phyloP scores from a whole-genome alignment of 1,139 yeast species.

The Meyerozyma sp. region DNA sequence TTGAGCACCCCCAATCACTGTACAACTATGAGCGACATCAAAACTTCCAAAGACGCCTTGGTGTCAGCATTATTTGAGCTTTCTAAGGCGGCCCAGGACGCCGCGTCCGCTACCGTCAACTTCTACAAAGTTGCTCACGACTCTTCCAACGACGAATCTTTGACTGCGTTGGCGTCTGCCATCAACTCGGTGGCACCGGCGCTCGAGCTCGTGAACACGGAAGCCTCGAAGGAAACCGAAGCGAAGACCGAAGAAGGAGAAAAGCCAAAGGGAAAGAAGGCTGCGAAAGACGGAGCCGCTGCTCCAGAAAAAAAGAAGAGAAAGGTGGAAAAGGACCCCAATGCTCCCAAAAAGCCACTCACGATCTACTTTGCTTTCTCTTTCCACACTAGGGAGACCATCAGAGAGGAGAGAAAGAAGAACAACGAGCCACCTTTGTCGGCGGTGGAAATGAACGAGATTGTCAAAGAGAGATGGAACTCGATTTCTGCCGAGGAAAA shows the following conservation, averaged over 20 bases:
- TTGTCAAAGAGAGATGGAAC: slow-evolving; percentile 76
- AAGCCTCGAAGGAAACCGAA: not conserved
- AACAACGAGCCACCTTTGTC: slow-evolving; percentile 58
- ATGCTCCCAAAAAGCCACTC: slow-evolving; percentile 62
- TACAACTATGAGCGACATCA: slow-evolving; percentile 27
- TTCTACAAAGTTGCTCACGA: slow-evolving; percentile 55
- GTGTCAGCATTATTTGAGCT: slow-evolving; percentile 76
- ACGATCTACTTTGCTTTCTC: slow-evolving; percentile 81
- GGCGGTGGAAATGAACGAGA: slow-evolving; percentile 73
- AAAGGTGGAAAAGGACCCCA: slow-evolving; percentile 46
- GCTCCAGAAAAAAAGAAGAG: slow-evolving; percentile 39
- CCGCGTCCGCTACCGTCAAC: slow-evolving; percentile 71
- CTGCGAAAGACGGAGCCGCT: not conserved
- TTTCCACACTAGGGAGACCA: slow-evolving; percentile 54
- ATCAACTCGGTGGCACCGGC: slow-evolving; percentile 16
- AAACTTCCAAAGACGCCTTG: slow-evolving; percentile 45
- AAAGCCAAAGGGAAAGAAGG: not conserved
- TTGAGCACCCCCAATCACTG: not conserved
- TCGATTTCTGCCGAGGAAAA: slow-evolving; percentile 62
- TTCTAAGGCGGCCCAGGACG: slow-evolving; percentile 75
- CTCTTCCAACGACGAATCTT: slow-evolving; percentile 25
- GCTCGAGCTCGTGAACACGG: slow-evolving; percentile 1
- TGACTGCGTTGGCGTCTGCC: slow-evolving; percentile 30
- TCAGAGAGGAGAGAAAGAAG: slow-evolving; percentile 61
- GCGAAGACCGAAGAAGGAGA: not conserved